phyloP scores from a whole-genome alignment of 2,329 filamentous ascomycete genomes.

The Diaporthe destruens region DNA sequence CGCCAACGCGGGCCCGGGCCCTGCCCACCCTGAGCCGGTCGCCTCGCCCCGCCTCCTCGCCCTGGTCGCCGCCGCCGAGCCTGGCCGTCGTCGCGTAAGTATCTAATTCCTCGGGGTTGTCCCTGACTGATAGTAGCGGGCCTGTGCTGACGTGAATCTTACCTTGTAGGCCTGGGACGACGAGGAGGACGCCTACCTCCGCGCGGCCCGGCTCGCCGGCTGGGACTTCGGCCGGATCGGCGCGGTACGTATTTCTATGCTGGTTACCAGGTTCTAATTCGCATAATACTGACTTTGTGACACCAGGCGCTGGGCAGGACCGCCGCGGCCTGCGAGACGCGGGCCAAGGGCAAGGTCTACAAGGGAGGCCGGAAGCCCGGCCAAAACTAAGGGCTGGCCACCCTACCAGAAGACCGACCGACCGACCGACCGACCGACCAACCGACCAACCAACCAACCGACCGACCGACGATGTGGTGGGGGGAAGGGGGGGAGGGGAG shows the following conservation, averaged over 20 bases:
- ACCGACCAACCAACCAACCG: background rate
- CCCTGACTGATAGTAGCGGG: background rate
- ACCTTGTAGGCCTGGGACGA: background rate
- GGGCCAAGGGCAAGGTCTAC: slow-evolving; percentile 11
- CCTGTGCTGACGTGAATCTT: slow-evolving; percentile 1
- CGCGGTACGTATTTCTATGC: background rate
- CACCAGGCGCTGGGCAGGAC: background rate
- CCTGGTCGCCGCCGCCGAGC: background rate
- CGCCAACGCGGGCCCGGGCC: too few relatives aligned
- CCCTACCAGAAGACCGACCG: background rate
- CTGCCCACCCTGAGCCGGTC: too few relatives aligned
- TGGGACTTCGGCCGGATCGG: background rate
- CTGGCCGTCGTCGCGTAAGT: background rate
- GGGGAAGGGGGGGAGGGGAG: background rate
- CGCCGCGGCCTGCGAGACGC: background rate
- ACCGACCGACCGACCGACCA: background rate
- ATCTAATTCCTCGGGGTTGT: background rate
- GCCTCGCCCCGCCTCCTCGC: too few relatives aligned
- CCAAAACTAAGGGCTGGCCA: background rate
- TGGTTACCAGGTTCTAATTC: background rate
- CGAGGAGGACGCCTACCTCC: background rate
- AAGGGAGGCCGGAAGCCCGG: background rate
- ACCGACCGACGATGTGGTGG: background rate
- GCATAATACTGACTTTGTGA: background rate
- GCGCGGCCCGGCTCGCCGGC: background rate